Evolutionary conservation across 2,329 filamentous ascomycete species (phyloP).

Genomic region (Alternaria viburni): DNA sequence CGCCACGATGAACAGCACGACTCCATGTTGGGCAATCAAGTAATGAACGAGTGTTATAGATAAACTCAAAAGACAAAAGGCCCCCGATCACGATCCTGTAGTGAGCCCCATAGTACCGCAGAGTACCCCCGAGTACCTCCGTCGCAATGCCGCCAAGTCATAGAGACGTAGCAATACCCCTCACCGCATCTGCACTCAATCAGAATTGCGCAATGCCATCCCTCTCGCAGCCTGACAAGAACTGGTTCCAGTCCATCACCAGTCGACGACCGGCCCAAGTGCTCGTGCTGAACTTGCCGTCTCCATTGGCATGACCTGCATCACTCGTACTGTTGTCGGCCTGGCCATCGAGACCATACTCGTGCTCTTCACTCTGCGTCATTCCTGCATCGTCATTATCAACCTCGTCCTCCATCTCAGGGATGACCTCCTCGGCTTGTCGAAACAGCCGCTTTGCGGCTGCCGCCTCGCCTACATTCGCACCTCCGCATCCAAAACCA

Average conservation of each 20-base stretch:
- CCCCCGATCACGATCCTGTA: neutral
- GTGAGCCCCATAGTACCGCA: neutral
- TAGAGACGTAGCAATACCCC: neutral
- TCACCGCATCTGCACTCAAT: neutral
- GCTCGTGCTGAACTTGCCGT: constrained; percentile 2
- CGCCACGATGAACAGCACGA: neutral
- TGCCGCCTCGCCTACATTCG: constrained; percentile 32
- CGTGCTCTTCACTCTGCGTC: neutral
- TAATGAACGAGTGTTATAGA: neutral
- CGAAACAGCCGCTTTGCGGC: constrained; percentile 43
- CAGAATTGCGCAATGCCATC: constrained; percentile 26
- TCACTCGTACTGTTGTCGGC: neutral
- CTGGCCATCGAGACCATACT: constrained; percentile 4
- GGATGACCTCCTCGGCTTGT: constrained; percentile 24
- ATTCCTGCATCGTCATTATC: neutral
- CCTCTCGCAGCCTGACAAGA: constrained; percentile 23
- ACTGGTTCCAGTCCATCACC: constrained; percentile 20
- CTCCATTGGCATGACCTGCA: neutral
- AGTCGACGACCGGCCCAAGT: constrained; percentile 18
- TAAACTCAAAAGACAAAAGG: neutral
- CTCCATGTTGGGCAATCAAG: neutral
- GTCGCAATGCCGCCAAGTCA: neutral
- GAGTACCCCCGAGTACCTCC: neutral
- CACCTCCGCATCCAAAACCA: constrained; percentile 41
- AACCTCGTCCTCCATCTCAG: neutral